Conservation (phyloP, 1,139 yeast genomes). For the Komagataea norvegica region DNA sequence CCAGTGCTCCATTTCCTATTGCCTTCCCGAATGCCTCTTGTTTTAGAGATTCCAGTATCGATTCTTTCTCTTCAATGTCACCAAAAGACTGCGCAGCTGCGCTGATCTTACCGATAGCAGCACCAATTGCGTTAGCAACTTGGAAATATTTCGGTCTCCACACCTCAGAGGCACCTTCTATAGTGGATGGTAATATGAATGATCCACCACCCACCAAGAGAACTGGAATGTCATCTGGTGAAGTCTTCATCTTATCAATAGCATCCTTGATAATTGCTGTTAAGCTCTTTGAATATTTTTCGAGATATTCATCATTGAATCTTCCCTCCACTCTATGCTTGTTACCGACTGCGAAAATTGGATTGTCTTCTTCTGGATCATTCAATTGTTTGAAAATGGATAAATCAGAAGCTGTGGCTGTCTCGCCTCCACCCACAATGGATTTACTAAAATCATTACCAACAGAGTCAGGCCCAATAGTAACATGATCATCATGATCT, state of each 20-base stretch:
- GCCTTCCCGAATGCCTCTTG: conserved; percentile 26
- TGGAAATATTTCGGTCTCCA: conserved; percentile 36
- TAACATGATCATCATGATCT: conserved; percentile 37
- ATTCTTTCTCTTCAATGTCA: conserved; percentile 25
- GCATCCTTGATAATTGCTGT: conserved; percentile 28
- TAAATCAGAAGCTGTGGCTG: conserved; percentile 36
- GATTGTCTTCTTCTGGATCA: conserved; percentile 8
- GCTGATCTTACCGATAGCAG: conserved; percentile 41
- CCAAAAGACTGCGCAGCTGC: conserved; percentile 27
- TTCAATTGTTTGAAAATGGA: conserved; percentile 25
- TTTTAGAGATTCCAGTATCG: conserved; percentile 27
- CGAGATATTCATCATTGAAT: conserved; percentile 17
- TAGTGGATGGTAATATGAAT: conserved; percentile 33
- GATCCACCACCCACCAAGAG: conserved; percentile 44
- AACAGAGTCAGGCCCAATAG: conserved; percentile 41
- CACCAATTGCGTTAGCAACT: conserved; percentile 45
- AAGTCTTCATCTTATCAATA: conserved; percentile 39
- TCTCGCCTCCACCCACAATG: conserved; percentile 36
- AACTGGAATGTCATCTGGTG: conserved; percentile 39
- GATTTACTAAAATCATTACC: conserved; percentile 35
- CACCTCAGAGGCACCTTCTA: conserved; percentile 39
- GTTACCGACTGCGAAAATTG: conserved; percentile 25
- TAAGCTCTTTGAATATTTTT: conserved; percentile 14
- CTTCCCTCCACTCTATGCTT: conserved; percentile 19
- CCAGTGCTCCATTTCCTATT: conserved; percentile 31